These are phyloP conservation scores for Leccinum disarticulatum DNA, from an alignment of 768 basidiomycete species.

Conservation along the genomic window DNA sequence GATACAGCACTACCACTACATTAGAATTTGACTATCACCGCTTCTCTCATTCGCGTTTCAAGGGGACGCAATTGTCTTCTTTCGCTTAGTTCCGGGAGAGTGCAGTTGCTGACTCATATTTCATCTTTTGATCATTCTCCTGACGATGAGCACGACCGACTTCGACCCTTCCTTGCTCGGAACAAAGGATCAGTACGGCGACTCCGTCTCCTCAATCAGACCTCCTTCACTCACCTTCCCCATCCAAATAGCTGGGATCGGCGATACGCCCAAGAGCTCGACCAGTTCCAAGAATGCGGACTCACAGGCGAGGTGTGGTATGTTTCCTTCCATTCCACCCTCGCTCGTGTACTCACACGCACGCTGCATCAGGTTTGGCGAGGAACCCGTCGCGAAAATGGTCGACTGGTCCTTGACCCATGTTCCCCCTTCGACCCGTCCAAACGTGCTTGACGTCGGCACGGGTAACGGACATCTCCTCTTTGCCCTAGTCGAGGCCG, in stretches of 20 bases:
- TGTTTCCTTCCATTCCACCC: slow-evolving; percentile 15
- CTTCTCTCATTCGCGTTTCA: not conserved
- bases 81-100: too few relatives aligned
- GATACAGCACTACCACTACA: slow-evolving; percentile 15
- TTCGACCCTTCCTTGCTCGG: slow-evolving; percentile 74
- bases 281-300: slow-evolving; percentile 71
- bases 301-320: slow-evolving; percentile 89
- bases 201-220: not conserved
- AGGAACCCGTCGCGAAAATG: slow-evolving; percentile 76
- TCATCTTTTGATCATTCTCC: slow-evolving; percentile 2
- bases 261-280: slow-evolving; percentile 69
- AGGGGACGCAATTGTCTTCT: too few relatives aligned
- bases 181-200: slow-evolving; percentile 71
- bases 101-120: not conserved
- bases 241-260: slow-evolving; percentile 63
- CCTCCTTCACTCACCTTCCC: slow-evolving; percentile 1
- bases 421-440: slow-evolving; percentile 45
- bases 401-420: slow-evolving; percentile 65
- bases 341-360: not conserved
- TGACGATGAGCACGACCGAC: slow-evolving; percentile 39
- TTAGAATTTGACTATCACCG: slow-evolving; percentile 14
- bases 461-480: slow-evolving; percentile 78
- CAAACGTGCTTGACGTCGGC: slow-evolving; percentile 73
- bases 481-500: slow-evolving; percentile 66
- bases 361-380: slow-evolving; percentile 65